A percentile compares a stretch with the other conserved stretches of the same genome.
phyloP scores from a whole-genome alignment of 2,329 filamentous ascomycete species.

The Taxawa tesnikishii region DNA sequence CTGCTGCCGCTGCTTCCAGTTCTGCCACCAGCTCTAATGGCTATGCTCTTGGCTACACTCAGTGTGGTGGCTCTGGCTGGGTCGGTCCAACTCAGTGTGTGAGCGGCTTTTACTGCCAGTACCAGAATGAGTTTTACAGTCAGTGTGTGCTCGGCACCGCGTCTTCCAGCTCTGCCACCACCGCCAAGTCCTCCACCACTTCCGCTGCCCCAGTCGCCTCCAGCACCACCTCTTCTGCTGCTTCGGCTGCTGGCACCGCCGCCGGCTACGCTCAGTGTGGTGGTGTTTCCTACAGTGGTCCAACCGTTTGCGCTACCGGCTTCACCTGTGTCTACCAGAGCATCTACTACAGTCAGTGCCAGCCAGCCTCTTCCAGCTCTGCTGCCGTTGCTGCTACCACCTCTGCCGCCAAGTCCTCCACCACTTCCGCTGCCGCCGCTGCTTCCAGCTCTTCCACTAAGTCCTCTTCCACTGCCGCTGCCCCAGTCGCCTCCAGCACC shows the following conservation, averaged over 20 bases:
- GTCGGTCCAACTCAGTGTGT: constrained; percentile 17
- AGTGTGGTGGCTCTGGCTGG: constrained; percentile 17
- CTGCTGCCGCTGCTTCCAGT: not conserved
- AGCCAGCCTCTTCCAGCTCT: not conserved
- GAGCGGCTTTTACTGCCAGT: constrained; percentile 17
- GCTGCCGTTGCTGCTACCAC: not conserved
- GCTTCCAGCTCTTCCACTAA: not conserved
- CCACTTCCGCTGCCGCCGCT: not conserved
- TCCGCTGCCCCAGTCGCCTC: constrained; percentile 12
- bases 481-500: not conserved
- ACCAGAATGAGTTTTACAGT: constrained; percentile 17
- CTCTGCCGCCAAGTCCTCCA: not conserved
- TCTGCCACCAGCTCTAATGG: not conserved
- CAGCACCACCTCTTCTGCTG: constrained; percentile 18
- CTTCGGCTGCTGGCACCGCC: constrained; percentile 3
- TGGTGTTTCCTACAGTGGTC: constrained; percentile 19
- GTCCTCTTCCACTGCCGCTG: constrained; percentile 1
- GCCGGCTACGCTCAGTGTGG: constrained; percentile 22
- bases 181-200: not conserved
- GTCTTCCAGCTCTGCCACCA: constrained; percentile 1
- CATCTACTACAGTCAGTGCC: constrained; percentile 25
- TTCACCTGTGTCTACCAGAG: constrained; percentile 21
- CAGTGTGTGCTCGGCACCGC: constrained; percentile 15
- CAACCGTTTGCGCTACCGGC: constrained; percentile 19
- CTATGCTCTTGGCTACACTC: too few species aligned